Base-by-base conservation (phyloP, 352 stramenopile genomes). In the Phytopythium mirpurense region DNA sequence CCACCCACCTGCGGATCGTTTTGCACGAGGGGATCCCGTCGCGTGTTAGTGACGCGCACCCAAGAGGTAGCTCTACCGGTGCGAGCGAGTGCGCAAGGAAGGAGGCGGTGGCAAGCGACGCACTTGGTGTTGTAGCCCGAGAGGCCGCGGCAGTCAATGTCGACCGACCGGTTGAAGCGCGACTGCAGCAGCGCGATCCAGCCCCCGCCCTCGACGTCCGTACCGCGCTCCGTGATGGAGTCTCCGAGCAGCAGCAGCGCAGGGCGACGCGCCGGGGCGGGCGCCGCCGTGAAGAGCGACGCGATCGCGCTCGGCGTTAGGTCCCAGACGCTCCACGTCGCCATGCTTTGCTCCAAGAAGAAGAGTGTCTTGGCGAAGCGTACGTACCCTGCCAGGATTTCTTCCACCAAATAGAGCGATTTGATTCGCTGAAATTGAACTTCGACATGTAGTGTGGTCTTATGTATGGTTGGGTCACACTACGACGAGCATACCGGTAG, bases 161-260 rank as follows among this genome's bases (percentile, higher is more conserved):
- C 76, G 10, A 68, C 57, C 35, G 65, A 82, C 23, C 76, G 78
- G 23, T 82, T 53, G 47, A 76, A 85, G 29, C 70, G 59, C 15
- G 77, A 34, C 36, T 76, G 65, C 41, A 91, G 58, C 19, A 81
- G 62, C 6, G 59, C 36, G 35, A 67, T 64, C 65, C 72, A 91
- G 16, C 80, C 81, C 43, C 60, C 56, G 38, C 61, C 51, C 26
- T 67, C 48, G 16, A 55, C 62, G 27, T 80, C 53, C 24, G 59
- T 67, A 7, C 68, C 76, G 26, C 67, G 56, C 58, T 88, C 59
- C 32, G 79, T 90, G 65, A 88, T 73, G 26, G 81, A 91, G 63
- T 91, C 81, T 16, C 80, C 80, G 16, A 76, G 32, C 10, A 87
- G 65, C 16, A 81, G 59, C 34, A 87, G 52, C 37, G 62, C 51